Conservation (phyloP, 2,329 filamentous ascomycete species). For the Colletotrichum australisinense region DNA sequence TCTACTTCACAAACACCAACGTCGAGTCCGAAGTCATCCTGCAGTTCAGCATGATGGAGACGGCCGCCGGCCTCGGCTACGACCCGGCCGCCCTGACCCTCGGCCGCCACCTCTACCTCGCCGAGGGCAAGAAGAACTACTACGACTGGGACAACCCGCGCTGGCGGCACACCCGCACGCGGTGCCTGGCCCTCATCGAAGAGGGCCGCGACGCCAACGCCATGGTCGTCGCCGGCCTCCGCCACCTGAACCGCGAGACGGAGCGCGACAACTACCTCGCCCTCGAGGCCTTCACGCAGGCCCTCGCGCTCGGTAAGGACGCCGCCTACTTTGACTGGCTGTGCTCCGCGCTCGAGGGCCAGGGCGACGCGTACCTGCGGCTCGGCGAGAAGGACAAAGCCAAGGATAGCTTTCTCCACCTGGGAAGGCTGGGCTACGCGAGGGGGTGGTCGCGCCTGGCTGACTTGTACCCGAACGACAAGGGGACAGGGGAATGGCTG, state of each 20-base stretch:
- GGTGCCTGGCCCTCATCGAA: slow-evolving; percentile 45
- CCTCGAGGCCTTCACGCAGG: slow-evolving; percentile 17
- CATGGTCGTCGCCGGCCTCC: slow-evolving; percentile 45
- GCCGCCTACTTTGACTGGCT: slow-evolving; percentile 32
- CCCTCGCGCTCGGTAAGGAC: slow-evolving; percentile 1
- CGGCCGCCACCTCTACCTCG: not conserved
- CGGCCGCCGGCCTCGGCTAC: slow-evolving; percentile 46
- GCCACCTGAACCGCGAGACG: not conserved
- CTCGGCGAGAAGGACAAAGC: not conserved
- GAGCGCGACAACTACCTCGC: not conserved
- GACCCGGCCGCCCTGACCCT: slow-evolving; percentile 43
- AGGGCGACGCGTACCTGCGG: slow-evolving; percentile 1
- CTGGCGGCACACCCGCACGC: slow-evolving; percentile 39
- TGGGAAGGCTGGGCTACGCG: not conserved
- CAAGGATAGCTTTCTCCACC: not conserved
- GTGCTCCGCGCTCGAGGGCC: slow-evolving; percentile 1
- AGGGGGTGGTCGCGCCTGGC: not conserved
- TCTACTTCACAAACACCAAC: not conserved
- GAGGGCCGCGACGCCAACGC: slow-evolving; percentile 48
- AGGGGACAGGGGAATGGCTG: not conserved
- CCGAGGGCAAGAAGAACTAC: not conserved
- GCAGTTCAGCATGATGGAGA: slow-evolving; percentile 41
- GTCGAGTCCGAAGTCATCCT: slow-evolving; percentile 2
- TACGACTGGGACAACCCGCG: slow-evolving; percentile 37
- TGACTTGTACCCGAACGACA: not conserved